Conservation (phyloP, 1,284 basidiomycete genomes). For the Pyrrhoderma noxium region DNA sequence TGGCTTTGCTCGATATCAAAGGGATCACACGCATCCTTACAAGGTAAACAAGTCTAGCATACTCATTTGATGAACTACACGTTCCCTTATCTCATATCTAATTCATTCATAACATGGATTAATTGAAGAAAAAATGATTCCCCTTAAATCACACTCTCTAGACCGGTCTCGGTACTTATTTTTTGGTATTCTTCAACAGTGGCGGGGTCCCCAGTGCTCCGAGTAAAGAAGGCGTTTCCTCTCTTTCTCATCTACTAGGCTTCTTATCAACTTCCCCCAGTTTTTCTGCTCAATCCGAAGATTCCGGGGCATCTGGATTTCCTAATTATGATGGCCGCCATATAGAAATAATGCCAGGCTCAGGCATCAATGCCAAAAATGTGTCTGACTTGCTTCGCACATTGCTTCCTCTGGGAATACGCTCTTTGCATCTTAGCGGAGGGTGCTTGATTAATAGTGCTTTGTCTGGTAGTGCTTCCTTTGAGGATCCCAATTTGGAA, state of each 20-base stretch:
- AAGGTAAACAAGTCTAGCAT: conserved; percentile 37
- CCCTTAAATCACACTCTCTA: neutral
- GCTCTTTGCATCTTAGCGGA: conserved; percentile 67
- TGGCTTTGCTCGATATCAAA: conserved; percentile 44
- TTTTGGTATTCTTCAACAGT: conserved; percentile 7
- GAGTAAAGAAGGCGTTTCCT: conserved; percentile 32
- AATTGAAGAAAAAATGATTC: neutral
- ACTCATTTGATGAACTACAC: neutral
- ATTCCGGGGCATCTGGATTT: too few relatives aligned
- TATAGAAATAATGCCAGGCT: conserved; percentile 55
- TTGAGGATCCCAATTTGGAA: too few relatives aligned
- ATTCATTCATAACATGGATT: neutral
- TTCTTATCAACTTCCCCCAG: conserved; percentile 20
- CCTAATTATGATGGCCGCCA: conserved; percentile 13
- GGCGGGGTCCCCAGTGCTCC: conserved; percentile 31
- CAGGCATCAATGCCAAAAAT: conserved; percentile 57
- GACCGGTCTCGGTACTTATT: neutral
- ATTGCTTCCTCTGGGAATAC: conserved; percentile 47
- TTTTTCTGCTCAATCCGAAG: conserved; percentile 18
- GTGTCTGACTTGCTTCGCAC: conserved; percentile 38
- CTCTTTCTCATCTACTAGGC: conserved; percentile 24
- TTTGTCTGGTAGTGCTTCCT: neutral
- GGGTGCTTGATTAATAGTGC: conserved; percentile 41
- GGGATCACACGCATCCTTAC: conserved; percentile 71
- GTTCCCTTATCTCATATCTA: neutral